Percentiles rank a stretch among this genome's conserved stretches.
Evolutionary conservation across 2,329 filamentous ascomycete genomes (phyloP).

Genomic region (Epichloe hybrida): DNA sequence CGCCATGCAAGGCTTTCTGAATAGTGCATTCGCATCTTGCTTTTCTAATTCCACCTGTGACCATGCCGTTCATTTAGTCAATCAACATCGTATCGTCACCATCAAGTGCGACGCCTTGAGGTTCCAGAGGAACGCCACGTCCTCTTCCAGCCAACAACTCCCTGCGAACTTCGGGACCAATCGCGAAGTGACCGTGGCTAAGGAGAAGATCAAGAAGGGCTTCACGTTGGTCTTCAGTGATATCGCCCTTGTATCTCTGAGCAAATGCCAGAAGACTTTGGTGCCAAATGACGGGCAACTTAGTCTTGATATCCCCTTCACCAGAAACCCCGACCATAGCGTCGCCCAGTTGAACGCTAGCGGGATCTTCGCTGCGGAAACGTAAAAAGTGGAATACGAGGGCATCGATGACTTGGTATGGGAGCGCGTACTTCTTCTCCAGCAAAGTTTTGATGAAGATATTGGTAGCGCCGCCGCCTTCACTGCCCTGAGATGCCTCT

Average conservation of each 20-base stretch:
- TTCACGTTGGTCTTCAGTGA: constrained; percentile 89
- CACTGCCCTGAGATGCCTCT: constrained; percentile 68
- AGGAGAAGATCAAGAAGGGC: constrained; percentile 77
- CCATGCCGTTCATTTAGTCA: constrained; percentile 24
- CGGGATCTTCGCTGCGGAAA: constrained; percentile 59
- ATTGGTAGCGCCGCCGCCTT: constrained; percentile 84
- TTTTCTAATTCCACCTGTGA: neutral
- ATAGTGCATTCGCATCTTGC: constrained; percentile 3
- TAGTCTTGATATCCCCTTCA: constrained; percentile 39
- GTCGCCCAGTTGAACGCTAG: constrained; percentile 37
- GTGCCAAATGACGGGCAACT: constrained; percentile 90
- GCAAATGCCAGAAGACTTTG: constrained; percentile 87
- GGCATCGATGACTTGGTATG: constrained; percentile 86
- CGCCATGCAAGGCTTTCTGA: constrained; percentile 10
- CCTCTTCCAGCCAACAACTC: constrained; percentile 82
- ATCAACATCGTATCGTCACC: constrained; percentile 91
- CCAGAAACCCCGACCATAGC: constrained; percentile 34
- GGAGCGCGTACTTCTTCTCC: constrained; percentile 94
- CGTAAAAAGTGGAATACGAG: constrained; percentile 94
- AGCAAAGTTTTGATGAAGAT: constrained; percentile 87
- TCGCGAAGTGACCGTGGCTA: constrained; percentile 70
- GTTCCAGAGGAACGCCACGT: constrained; percentile 56
- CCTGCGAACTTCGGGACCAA: constrained; percentile 80
- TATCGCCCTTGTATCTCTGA: constrained; percentile 87
- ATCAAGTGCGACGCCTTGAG: constrained; percentile 39